Percentiles rank a stretch among this genome's conserved stretches.
Conservation (phyloP, 768 basidiomycete species). For the Lactarius akahatsu region DNA sequence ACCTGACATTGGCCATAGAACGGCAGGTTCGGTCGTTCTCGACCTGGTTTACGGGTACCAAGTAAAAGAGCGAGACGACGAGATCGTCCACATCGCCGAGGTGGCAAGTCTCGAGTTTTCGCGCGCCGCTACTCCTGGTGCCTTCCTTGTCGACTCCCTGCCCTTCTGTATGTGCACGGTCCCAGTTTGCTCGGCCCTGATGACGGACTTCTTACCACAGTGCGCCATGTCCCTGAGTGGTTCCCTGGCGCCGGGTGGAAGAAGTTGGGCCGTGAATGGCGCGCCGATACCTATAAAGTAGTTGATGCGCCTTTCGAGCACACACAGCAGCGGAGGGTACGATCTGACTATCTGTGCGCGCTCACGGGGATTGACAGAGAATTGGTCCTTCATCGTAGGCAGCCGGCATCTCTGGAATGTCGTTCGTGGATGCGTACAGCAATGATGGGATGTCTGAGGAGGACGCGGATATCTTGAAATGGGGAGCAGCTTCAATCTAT, state of each 20-base stretch:
- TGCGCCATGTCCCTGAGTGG: conserved; percentile 32
- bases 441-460: background rate
- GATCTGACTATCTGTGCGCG: background rate
- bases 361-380: background rate
- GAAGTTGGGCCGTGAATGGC: conserved; percentile 23
- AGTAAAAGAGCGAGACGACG: conserved; percentile 26
- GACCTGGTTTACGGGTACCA: conserved; percentile 32
- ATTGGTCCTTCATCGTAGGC: background rate
- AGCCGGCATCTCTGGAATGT: background rate
- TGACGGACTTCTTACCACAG: conserved; percentile 13
- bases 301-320: conserved; percentile 19
- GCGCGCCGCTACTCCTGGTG: conserved; percentile 1
- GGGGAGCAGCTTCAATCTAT: conserved; percentile 10
- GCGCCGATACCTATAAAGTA: background rate
- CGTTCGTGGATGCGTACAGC: background rate
- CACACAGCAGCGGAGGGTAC: conserved; percentile 23
- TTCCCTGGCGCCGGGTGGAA: conserved; percentile 32
- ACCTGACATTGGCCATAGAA: background rate
- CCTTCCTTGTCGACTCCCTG: conserved; percentile 19
- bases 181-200: conserved; percentile 3
- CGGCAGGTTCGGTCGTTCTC: conserved; percentile 30
- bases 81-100: conserved; percentile 19
- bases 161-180: conserved; percentile 6
- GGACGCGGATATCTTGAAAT: conserved; percentile 5
- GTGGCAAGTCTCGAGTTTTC: background rate